Percentiles rank a stretch among this genome's conserved stretches.
Evolutionary conservation across 1,139 yeast species (phyloP).

Genomic region (Scheffersomyces stambukii): DNA sequence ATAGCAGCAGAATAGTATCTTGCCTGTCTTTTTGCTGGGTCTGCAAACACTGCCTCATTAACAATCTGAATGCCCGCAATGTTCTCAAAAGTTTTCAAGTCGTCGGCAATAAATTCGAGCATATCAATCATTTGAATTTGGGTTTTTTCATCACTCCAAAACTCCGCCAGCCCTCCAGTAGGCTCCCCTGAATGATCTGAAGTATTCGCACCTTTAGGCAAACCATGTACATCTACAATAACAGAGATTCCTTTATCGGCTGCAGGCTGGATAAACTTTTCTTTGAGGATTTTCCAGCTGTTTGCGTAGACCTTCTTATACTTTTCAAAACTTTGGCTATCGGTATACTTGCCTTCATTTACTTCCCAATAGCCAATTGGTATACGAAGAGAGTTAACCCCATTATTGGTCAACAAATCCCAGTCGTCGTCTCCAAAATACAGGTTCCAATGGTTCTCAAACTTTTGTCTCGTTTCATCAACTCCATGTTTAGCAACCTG

Average conservation of each 20-base stretch:
- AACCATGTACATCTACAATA: conserved; percentile 78
- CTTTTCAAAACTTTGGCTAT: conserved; percentile 58
- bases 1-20: conserved; percentile 69
- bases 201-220: conserved; percentile 91
- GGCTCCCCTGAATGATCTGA: conserved; percentile 78
- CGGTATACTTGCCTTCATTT: conserved; percentile 54
- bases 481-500: conserved; percentile 46
- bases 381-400: conserved; percentile 73
- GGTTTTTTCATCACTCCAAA: conserved; percentile 50
- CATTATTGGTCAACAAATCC: conserved; percentile 63
- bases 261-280: conserved; percentile 52
- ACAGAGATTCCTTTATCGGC: conserved; percentile 59
- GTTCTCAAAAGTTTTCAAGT: conserved; percentile 56
- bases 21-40: conserved; percentile 46
- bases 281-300: conserved; percentile 65
- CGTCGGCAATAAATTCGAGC: conserved; percentile 59
- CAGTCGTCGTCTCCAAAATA: conserved; percentile 72
- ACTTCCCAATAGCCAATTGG: conserved; percentile 94
- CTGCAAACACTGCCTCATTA: conserved; percentile 72
- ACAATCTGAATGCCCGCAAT: conserved; percentile 79
- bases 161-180: conserved; percentile 50
- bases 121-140: conserved; percentile 48
- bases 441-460: conserved; percentile 68
- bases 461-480: conserved; percentile 49
- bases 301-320: conserved; percentile 54